Conservation (phyloP, 352 stramenopile genomes). For the Stephanocyclus meneghinianus region DNA sequence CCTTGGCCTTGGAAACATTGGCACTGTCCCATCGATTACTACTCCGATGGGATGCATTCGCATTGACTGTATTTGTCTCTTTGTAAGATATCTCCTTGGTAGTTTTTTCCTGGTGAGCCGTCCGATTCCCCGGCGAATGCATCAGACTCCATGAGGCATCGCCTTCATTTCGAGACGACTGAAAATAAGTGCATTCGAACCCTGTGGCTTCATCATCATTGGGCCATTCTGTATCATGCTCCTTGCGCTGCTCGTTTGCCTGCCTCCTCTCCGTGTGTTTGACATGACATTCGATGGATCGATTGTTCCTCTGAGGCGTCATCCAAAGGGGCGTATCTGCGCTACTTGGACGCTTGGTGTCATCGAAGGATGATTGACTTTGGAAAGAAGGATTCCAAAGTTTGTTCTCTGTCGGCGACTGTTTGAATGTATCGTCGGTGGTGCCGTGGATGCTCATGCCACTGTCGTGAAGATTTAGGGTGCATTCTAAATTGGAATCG, state of each 20-base stretch:
- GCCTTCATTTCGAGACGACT: neutral
- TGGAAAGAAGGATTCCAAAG: slow-evolving; percentile 6
- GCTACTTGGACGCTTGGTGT: too few relatives aligned
- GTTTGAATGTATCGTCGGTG: neutral
- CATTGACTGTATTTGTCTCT: neutral
- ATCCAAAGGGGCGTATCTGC: neutral
- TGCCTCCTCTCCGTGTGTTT: neutral
- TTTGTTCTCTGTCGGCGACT: neutral
- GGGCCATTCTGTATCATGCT: neutral
- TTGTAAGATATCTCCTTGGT: neutral
- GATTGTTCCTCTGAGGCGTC: slow-evolving; percentile 1
- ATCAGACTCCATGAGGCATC: too few relatives aligned
- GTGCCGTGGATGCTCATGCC: neutral
- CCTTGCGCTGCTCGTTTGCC: neutral
- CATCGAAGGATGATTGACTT: too few relatives aligned
- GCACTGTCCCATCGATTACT: neutral
- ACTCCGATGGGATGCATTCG: neutral
- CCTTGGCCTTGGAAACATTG: neutral
- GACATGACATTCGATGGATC: neutral
- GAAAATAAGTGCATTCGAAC: neutral
- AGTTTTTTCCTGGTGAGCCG: neutral
- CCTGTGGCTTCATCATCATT: neutral
- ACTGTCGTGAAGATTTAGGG: neutral
- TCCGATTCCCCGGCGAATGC: too few relatives aligned
- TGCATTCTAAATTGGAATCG: too few relatives aligned